Percentiles rank a stretch among this genome's conserved stretches.
phyloP scores from a whole-genome alignment of 2,329 filamentous ascomycete genomes.

The Chrysoporthe cubensis region DNA sequence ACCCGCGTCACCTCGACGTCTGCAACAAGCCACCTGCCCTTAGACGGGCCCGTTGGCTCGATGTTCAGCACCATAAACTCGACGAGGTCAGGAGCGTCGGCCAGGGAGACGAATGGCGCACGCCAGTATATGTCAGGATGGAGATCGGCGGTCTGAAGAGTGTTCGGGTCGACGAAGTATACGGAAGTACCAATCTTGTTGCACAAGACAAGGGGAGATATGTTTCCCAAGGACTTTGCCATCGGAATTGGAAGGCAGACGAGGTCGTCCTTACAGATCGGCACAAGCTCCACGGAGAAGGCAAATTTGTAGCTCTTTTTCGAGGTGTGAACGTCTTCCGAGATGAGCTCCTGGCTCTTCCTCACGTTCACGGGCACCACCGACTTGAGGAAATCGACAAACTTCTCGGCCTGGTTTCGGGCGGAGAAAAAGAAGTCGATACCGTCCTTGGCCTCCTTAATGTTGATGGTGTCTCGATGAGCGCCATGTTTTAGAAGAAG shows the following conservation, averaged over 20 bases:
- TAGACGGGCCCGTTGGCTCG: conserved; percentile 73
- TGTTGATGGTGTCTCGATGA: conserved; percentile 93
- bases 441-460: conserved; percentile 91
- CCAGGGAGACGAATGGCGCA: conserved; percentile 79
- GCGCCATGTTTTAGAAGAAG: conserved; percentile 93
- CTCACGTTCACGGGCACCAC: conserved; percentile 67
- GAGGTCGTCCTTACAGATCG: conserved; percentile 96
- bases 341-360: conserved; percentile 73
- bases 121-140: conserved; percentile 87
- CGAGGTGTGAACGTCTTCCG: conserved; percentile 87
- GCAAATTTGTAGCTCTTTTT: conserved; percentile 94
- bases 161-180: conserved; percentile 87
- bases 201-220: conserved; percentile 83
- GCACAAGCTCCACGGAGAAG: conserved; percentile 85
- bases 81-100: conserved; percentile 81
- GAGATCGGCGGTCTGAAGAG: conserved; percentile 88
- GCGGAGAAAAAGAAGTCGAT: conserved; percentile 94
- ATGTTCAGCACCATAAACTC: conserved; percentile 97
- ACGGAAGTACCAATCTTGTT: conserved; percentile 86
- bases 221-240: conserved; percentile 86
- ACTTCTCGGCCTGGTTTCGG: conserved; percentile 83
- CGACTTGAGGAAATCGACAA: conserved; percentile 77
- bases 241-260: conserved; percentile 91
- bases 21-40: conserved; percentile 81
- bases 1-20: conserved; percentile 89